A percentile compares a stretch with the other conserved stretches of the same genome.
phyloP scores from a whole-genome alignment of 2,329 filamentous ascomycete species.

The Harringtonia lauricola region DNA sequence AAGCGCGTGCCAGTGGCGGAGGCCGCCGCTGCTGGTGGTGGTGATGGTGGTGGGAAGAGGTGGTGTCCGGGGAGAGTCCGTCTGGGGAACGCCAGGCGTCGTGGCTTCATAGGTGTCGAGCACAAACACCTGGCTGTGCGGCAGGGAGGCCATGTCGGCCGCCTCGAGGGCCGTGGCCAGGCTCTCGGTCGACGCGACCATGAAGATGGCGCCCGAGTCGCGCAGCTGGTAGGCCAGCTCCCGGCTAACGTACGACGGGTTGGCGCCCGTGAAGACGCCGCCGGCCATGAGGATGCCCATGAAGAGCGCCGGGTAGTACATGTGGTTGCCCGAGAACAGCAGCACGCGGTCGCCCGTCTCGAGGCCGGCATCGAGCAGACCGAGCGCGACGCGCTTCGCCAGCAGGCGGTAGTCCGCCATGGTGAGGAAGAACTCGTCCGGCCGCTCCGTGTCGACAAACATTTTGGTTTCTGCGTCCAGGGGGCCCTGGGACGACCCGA shows the following conservation, averaged over 20 bases:
- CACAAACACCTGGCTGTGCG: constrained; percentile 45
- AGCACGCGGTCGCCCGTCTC: constrained; percentile 59
- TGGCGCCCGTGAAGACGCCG: constrained; percentile 59
- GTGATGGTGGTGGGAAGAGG: constrained; percentile 5
- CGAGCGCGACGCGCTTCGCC: constrained; percentile 61
- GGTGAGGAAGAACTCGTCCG: constrained; percentile 57
- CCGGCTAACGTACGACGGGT: constrained; percentile 41
- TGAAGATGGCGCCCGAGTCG: constrained; percentile 56
- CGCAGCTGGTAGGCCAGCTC: constrained; percentile 68
- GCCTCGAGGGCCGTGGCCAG: constrained; percentile 57
- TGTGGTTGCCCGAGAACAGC: constrained; percentile 60
- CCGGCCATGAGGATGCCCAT: constrained; percentile 68
- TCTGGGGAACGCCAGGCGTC: constrained; percentile 18
- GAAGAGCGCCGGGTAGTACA: constrained; percentile 62
- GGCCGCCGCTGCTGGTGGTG: constrained; percentile 20
- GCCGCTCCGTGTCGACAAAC: constrained; percentile 55
- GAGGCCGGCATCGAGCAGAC: constrained; percentile 53
- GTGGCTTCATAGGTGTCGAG: constrained; percentile 43
- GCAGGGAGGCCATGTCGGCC: constrained; percentile 45
- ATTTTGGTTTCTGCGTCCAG: constrained; percentile 31
- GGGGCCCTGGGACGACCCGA: constrained; percentile 32
- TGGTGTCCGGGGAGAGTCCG: constrained; percentile 4
- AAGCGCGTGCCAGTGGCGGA: constrained; percentile 55
- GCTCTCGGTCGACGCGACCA: constrained; percentile 51
- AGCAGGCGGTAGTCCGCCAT: constrained; percentile 54